Evolutionary conservation across 163 green algal genomes (phyloP).

Genomic region (Scenedesmus sp.): DNA sequence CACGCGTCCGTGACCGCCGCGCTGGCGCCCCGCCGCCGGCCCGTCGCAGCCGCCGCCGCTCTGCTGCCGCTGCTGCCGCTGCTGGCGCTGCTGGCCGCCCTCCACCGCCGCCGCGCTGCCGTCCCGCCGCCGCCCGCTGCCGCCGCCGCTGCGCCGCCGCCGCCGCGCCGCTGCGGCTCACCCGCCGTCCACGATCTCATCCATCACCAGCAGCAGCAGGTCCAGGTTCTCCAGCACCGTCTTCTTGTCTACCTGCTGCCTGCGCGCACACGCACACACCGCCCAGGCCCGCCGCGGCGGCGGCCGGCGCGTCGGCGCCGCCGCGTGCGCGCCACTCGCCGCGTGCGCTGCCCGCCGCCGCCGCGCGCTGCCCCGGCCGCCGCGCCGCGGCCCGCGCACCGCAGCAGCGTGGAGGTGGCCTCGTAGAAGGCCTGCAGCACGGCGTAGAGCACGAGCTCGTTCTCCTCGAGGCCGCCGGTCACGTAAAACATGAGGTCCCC

Average conservation of each 20-base stretch:
- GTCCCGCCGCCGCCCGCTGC: background rate
- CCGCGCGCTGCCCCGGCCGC: no score
- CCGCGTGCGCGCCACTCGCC: no score
- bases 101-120: background rate
- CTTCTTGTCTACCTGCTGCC: conserved; percentile 97
- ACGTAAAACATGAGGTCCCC: conserved; percentile 98
- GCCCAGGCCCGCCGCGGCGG: no score
- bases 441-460: conserved; percentile 93
- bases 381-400: no score
- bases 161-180: conserved; percentile 48
- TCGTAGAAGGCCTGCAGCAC: conserved; percentile 95
- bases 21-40: background rate
- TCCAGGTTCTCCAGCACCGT: conserved; percentile 99
- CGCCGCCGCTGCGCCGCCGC: background rate
- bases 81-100: background rate
- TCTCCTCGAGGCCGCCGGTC: conserved; percentile 92
- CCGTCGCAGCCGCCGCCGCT: background rate
- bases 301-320: no score
- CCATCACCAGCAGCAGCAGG: conserved; percentile 94
- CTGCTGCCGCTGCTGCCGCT: background rate
- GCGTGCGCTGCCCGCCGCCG: no score
- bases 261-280: no score
- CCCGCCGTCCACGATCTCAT: conserved; percentile 98
- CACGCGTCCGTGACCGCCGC: background rate
- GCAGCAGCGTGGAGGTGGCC: conserved; percentile 89